Percentiles rank a stretch among this genome's conserved stretches.
Conservation (phyloP, 2,329 filamentous ascomycete genomes). For the Plectosphaerella plurivora region DNA sequence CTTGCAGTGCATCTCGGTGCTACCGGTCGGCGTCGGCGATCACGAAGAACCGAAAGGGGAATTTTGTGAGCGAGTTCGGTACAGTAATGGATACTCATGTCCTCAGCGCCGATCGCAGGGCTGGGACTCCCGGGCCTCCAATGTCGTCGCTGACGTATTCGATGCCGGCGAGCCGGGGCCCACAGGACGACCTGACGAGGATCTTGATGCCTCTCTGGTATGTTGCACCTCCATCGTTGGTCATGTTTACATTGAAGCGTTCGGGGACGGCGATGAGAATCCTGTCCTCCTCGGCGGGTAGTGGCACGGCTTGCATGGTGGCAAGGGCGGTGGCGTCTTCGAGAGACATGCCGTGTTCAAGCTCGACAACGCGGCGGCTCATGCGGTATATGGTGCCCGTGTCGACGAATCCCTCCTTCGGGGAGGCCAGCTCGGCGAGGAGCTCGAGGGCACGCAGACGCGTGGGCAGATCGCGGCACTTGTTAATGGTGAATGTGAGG, state of each 20-base stretch:
- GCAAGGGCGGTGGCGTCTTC: background rate
- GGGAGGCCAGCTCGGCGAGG: slow-evolving; percentile 7
- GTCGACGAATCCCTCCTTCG: slow-evolving; percentile 10
- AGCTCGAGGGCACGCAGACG: slow-evolving; percentile 31
- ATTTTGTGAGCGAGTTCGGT: too few species aligned
- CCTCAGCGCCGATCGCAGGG: background rate
- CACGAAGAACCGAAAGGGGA: too few species aligned
- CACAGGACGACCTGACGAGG: background rate
- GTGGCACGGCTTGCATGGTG: background rate
- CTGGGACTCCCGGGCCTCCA: background rate
- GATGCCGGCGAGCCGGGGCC: background rate
- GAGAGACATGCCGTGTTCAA: slow-evolving; percentile 6
- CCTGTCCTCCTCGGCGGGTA: slow-evolving; percentile 3
- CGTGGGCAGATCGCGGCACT: slow-evolving; percentile 33
- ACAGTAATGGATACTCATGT: too few species aligned
- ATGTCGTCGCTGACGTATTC: slow-evolving; percentile 6
- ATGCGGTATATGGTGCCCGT: slow-evolving; percentile 4
- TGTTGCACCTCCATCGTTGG: background rate
- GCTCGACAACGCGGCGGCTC: slow-evolving; percentile 3
- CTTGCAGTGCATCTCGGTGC: too few species aligned
- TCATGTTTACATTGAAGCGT: slow-evolving; percentile 1
- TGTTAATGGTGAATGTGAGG: slow-evolving; percentile 32
- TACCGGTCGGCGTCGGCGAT: too few species aligned
- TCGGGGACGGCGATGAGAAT: slow-evolving; percentile 3
- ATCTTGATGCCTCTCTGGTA: slow-evolving; percentile 7